Evolutionary conservation across 2,329 filamentous ascomycete genomes (phyloP).

Genomic region (Fonsecaea multimorphosa): DNA sequence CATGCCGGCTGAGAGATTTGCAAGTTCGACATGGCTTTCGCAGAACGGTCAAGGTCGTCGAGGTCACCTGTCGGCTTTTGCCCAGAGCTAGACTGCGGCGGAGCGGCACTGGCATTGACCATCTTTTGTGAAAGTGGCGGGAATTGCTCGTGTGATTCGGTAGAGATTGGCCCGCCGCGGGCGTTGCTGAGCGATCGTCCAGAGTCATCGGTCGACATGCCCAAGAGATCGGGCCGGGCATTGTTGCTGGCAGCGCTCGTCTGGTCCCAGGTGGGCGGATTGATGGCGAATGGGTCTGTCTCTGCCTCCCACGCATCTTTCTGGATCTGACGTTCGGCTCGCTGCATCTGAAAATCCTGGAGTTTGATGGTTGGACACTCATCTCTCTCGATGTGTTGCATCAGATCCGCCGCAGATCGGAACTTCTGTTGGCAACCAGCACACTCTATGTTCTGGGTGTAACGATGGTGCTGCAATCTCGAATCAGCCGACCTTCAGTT

Average conservation of each 20-base stretch:
- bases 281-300: slow-evolving; percentile 14
- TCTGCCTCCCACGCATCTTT: slow-evolving; percentile 42
- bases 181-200: slow-evolving; percentile 20
- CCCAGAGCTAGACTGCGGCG: neutral
- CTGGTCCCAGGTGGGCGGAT: slow-evolving; percentile 2
- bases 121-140: slow-evolving; percentile 13
- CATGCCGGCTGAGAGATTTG: slow-evolving; percentile 8
- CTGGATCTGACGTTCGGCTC: slow-evolving; percentile 59
- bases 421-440: slow-evolving; percentile 55
- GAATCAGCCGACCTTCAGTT: slow-evolving; percentile 2
- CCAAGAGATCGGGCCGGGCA: slow-evolving; percentile 8
- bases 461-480: slow-evolving; percentile 44
- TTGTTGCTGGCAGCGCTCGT: slow-evolving; percentile 7
- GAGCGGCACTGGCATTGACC: neutral
- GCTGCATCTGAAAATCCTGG: slow-evolving; percentile 54
- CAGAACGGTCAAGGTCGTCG: slow-evolving; percentile 12
- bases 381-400: slow-evolving; percentile 62
- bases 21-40: slow-evolving; percentile 14
- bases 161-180: slow-evolving; percentile 22
- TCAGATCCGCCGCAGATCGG: slow-evolving; percentile 55
- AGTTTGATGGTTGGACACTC: slow-evolving; percentile 54
- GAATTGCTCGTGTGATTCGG: slow-evolving; percentile 22
- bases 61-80: slow-evolving; percentile 18
- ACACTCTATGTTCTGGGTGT: slow-evolving; percentile 60
- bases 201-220: neutral